phyloP scores from a whole-genome alignment of 805 yeast species.

The Cyberlindnera maclurae region DNA sequence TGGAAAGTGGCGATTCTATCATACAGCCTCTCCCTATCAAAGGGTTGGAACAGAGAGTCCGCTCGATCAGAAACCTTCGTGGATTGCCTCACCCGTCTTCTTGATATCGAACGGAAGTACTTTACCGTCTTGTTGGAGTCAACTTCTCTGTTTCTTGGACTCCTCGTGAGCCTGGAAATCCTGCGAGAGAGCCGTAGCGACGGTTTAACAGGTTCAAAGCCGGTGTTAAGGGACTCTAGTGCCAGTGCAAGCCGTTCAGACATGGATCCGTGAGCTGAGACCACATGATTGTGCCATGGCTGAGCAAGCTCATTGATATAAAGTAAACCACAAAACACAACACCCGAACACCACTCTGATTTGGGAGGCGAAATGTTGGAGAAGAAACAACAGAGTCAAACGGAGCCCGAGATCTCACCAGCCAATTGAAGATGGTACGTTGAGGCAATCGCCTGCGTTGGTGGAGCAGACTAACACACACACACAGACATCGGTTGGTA shows the following conservation, averaged over 20 bases:
- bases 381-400: too few relatives aligned
- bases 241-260: too few relatives aligned
- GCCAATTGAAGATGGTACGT: too few relatives aligned
- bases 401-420: too few relatives aligned
- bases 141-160: neutral
- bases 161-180: neutral
- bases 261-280: too few relatives aligned
- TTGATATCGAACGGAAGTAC: slow-evolving; percentile 7
- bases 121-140: slow-evolving; percentile 7
- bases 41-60: slow-evolving; percentile 24
- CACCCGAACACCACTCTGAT: neutral
- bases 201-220: too few relatives aligned
- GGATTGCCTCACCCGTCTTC: slow-evolving; percentile 2
- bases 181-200: too few relatives aligned
- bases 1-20: slow-evolving; percentile 36
- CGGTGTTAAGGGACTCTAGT: too few relatives aligned
- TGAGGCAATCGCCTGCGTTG: too few relatives aligned
- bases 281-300: too few relatives aligned
- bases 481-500: slow-evolving; percentile 82
- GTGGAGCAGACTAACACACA: neutral
- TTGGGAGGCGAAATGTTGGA: slow-evolving; percentile 1
- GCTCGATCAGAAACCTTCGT: neutral
- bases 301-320: too few relatives aligned
- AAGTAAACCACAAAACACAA: neutral
- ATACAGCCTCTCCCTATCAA: slow-evolving; percentile 28